These are phyloP conservation scores for Neocatenulostroma microsporum DNA, from an alignment of 2,329 filamentous ascomycete species.

Conservation along the genomic window DNA sequence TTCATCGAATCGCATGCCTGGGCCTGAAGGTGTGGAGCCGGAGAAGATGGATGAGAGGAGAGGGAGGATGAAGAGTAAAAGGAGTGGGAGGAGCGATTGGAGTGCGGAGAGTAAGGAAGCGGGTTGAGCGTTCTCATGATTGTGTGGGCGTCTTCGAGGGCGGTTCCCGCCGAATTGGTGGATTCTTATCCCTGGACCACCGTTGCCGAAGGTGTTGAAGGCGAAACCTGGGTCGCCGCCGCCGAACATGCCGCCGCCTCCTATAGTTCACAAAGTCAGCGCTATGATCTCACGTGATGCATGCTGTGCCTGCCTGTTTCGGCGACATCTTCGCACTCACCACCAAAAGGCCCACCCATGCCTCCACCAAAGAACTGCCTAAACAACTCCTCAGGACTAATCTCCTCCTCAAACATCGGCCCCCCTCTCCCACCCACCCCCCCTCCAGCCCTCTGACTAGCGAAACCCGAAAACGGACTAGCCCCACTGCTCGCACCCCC, in stretches of 20 bases:
- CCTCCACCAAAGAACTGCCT: slow-evolving; percentile 80
- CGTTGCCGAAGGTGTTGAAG: slow-evolving; percentile 85
- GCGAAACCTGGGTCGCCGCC: slow-evolving; percentile 77
- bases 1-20: slow-evolving; percentile 67
- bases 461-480: slow-evolving; percentile 59
- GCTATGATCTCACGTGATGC: too few relatives aligned
- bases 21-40: slow-evolving; percentile 52
- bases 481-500: slow-evolving; percentile 47
- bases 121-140: slow-evolving; percentile 45
- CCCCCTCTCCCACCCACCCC: slow-evolving; percentile 36
- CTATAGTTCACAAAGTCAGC: slow-evolving; percentile 5
- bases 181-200: slow-evolving; percentile 78
- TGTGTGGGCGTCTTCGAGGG: slow-evolving; percentile 67
- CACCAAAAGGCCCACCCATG: slow-evolving; percentile 55
- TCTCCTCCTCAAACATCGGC: slow-evolving; percentile 77
- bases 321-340: slow-evolving; percentile 11
- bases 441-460: slow-evolving; percentile 23
- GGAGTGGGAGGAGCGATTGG: slow-evolving; percentile 59
- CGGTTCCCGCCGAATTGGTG: slow-evolving; percentile 85
- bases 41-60: slow-evolving; percentile 74
- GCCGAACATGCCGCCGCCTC: slow-evolving; percentile 49
- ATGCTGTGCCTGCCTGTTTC: too few relatives aligned
- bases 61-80: slow-evolving; percentile 80
- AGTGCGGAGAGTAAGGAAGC: slow-evolving; percentile 39
- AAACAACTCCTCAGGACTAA: slow-evolving; percentile 95